Base-by-base conservation (phyloP, 2,329 filamentous ascomycete genomes). In the Epicoccum sorghinum region DNA sequence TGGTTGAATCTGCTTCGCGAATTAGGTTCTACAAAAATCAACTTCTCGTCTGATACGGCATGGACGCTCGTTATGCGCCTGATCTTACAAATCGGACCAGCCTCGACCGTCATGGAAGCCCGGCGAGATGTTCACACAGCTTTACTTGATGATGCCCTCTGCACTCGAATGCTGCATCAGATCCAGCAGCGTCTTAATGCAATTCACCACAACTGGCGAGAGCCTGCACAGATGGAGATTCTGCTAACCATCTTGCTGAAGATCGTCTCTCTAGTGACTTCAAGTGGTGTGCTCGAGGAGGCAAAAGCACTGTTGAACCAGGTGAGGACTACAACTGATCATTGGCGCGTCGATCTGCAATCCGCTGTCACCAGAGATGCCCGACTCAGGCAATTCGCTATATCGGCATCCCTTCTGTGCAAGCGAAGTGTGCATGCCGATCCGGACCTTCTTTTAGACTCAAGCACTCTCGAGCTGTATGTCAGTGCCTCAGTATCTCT, bases 401-500 rank as follows among this genome's bases (percentile, higher is more conserved):
- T 88, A 0, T 80, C 79, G 70, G 80, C 85, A 0, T 80, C 86
- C 0, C 56, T 89, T 0, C 71, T 89, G 0, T 88, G 85, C 45
- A 74, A 78, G 23, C 72, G 77, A 3, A 83, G 81, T 0, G 81
- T 81, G 49, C 66, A 72, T 39, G n/a, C 60, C 3, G 33, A 55
- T 53, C 12, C 25, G 27, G 27, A 46, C 5, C 14, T 24, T 9
- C 22, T 54, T 2, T 12, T 54, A 8, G 40, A 54, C 4, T n/a
- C 9, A 4, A 23, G 36, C n/a, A 36, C 24, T 7, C 54, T 75
- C 18, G 30, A 41, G 3, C 52, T 12, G 24, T 79, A 78, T 42
- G 60, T 81, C 27, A 63, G 74, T 43, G 70, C 71, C 4, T 79
- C 79, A 0, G 70, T 82, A 0, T 61, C 71, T 0, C 52, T 86